Evolutionary conservation across 23 red algal genomes (phyloP), one percentile per base, ranked within the genome.

Genomic region (Gracilaria gracilis): DNA sequence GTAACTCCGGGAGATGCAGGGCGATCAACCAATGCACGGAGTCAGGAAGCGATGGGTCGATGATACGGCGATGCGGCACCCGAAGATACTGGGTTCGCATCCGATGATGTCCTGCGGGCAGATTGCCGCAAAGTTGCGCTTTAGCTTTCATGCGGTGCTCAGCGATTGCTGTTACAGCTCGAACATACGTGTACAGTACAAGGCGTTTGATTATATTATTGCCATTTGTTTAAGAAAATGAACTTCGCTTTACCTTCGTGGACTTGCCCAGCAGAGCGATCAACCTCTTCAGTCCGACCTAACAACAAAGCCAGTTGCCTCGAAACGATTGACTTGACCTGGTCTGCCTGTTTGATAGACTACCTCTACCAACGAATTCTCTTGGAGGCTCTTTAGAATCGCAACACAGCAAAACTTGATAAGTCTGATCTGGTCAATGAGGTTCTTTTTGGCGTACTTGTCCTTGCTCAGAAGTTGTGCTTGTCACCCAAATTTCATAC

Each of bases 161-260:
- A 69, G 64, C 64, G 64, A 37, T 36, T 69, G 64, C 64, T 69
- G 64, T 69, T 69, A 36, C 9, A 24, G 15, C n/a, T n/a, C n/a
- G n/a, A n/a, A n/a, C 33, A 37, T 32, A 69, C 64, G 64, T 69
- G 64, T 69, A 36, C 32, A 38, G 7, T 32, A 33, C 9, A 65
- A 33, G 1, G n/a, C n/a, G n/a, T n/a, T 46, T 11, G 42, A 7
- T 11, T 46, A 7, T 46, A 46, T 7, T 46, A 46, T 46, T 46
- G 11, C 4, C 11, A 46, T 11, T 46, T 46, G 4, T 46, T n/a
- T n/a, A n/a, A n/a, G 42, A 46, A 4, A 46, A 46, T 46, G 4
- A 46, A 46, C 42, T 7, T 11, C 5, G 4, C 42, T 46, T 46
- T 46, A 46, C 42, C 42, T 46, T 11, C 42, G 42, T 46, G 42